Evolutionary conservation across 2,329 filamentous ascomycete species (phyloP).

Genomic region (Metarhizium humberi): DNA sequence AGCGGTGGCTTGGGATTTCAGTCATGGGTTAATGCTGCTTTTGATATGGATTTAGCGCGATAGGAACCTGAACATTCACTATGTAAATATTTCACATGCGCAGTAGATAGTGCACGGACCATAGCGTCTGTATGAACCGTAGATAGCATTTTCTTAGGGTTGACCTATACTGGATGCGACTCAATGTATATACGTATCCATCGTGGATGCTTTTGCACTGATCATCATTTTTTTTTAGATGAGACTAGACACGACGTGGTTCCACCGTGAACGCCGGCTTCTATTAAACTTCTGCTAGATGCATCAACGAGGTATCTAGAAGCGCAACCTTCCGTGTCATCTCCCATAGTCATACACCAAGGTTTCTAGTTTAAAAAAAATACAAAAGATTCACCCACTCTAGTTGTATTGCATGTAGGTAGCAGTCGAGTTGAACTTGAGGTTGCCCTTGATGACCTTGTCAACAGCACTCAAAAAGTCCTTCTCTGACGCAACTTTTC

Average conservation of each 20-base stretch:
- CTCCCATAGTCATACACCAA: constrained; percentile 24
- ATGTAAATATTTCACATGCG: not conserved
- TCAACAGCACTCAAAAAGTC: constrained; percentile 96
- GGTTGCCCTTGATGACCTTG: constrained; percentile 98
- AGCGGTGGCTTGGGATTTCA: not conserved
- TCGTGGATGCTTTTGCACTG: not conserved
- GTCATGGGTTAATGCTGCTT: not conserved
- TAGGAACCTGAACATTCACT: not conserved
- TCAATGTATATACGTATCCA: not conserved
- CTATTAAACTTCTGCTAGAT: constrained; percentile 7
- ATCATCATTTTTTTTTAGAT: not conserved
- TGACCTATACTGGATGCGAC: not conserved
- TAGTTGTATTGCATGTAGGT: constrained; percentile 99
- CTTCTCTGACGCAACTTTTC: constrained; percentile 98
- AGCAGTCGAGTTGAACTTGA: constrained; percentile 98
- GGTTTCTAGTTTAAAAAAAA: constrained; percentile 14
- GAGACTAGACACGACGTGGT: not conserved
- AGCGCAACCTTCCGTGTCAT: constrained; percentile 12
- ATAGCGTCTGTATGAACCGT: not conserved
- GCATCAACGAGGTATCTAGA: constrained; percentile 15
- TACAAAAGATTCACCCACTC: constrained; percentile 10
- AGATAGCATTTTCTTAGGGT: not conserved
- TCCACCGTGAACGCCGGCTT: constrained; percentile 5
- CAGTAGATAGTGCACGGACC: not conserved
- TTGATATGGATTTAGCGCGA: not conserved